phyloP scores from a whole-genome alignment of 2,329 filamentous ascomycete species.

The Achaetomium macrosporum region DNA sequence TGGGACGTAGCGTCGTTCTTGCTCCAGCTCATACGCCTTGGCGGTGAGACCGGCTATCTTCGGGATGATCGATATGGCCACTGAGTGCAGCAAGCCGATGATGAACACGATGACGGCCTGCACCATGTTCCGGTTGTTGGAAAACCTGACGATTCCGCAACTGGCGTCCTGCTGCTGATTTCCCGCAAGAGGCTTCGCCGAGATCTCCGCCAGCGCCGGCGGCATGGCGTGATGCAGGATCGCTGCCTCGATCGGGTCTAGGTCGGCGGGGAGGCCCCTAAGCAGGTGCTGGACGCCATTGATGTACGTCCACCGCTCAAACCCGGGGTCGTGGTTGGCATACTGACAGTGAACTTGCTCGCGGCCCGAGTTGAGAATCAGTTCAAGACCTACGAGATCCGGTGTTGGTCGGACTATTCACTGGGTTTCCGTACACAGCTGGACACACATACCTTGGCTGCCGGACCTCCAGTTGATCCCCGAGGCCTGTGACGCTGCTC shows the following conservation, averaged over 20 bases:
- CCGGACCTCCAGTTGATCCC: conserved; percentile 13
- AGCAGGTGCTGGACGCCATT: conserved; percentile 59
- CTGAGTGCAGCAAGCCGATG: no score
- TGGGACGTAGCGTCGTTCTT: no score
- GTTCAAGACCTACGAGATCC: conserved; percentile 33
- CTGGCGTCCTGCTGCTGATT: not conserved
- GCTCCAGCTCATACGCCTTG: no score
- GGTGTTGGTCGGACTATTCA: not conserved
- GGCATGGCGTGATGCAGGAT: conserved; percentile 49
- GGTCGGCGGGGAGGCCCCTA: conserved; percentile 53
- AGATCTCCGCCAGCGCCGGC: conserved; percentile 18
- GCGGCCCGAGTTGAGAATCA: conserved; percentile 40
- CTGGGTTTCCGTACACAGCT: not conserved
- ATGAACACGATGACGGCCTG: no score
- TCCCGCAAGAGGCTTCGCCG: no score
- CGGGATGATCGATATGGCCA: no score
- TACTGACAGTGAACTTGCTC: conserved; percentile 31
- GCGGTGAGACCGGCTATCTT: no score
- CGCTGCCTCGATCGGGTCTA: conserved; percentile 49
- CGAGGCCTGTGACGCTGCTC: not conserved
- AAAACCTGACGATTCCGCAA: no score
- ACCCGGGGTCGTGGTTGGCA: conserved; percentile 33
- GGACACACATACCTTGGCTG: conserved; percentile 6
- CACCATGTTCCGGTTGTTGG: no score
- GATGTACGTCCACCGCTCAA: conserved; percentile 58